Base-by-base conservation (phyloP, 176 grass and related monocot genomes). In the Oryza longistaminata region DNA sequence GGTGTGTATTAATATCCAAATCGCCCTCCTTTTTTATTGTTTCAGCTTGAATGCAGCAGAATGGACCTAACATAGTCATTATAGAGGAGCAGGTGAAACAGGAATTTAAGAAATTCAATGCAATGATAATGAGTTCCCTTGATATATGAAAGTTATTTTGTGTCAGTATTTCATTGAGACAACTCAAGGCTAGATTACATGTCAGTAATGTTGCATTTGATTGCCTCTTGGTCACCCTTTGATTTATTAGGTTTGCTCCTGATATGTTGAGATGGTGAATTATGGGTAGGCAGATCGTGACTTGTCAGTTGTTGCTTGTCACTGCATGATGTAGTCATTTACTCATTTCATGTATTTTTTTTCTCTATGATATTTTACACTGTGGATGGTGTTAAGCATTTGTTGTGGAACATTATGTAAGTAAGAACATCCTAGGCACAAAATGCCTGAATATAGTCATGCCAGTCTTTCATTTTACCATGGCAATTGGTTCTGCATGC, bases 1-100 rank as follows among this genome's bases (percentile, higher is more conserved):
- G 93, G 93, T 98, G 69, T 82, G 11, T 78, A 53, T 82, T 22
- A 48, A 11, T 79, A 65, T 31, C 25, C 35, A 11, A 12, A 68
- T 60, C 46, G 13, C 22, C 26, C 4, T 69, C 17, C 21, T 19
- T 53, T 53, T 82, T 74, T 58, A 11, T 25, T 27, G 11, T 39
- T 82, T 4, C 22, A 24, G 2, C 61, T 75, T 90, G 13, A 70
- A 71, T 68, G 78, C 5, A 55, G 16, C 11, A 55, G 27, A 25
- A 72, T 55, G 45, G 33, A 77, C 22, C 17, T 76, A 81, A 9
- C 42, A 66, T 71, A 61, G 17, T 4, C 53, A 45, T 46, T 71
- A 11, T 34, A 76, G 1, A 11, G 39, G 21, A n/a, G 21, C 2
- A 65, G 22, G 45, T 81, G 11, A 49, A 16, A 13, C 33, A 74